These are phyloP conservation scores for Pleurotus tuber-regium DNA, from an alignment of 768 basidiomycete species.

Conservation along the genomic window DNA sequence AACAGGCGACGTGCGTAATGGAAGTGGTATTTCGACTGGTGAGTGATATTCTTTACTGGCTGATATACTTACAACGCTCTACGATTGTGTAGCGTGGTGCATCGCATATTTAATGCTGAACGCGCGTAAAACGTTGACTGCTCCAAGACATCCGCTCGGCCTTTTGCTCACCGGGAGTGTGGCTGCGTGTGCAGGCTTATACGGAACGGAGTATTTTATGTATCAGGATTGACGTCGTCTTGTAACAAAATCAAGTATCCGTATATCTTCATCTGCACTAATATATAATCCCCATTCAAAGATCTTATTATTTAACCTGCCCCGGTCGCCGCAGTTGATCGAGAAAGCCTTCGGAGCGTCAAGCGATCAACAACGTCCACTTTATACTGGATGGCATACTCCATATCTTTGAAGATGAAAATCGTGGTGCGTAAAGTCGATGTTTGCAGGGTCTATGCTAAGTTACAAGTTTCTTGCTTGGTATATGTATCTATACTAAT, in stretches of 20 bases:
- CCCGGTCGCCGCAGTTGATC: too few relatives aligned
- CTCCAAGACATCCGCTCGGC: constrained; percentile 12
- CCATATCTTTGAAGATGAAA: too few relatives aligned
- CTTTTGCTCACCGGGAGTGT: constrained; percentile 11
- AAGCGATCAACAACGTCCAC: too few relatives aligned
- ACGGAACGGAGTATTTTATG: constrained; percentile 16
- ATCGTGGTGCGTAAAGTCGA: too few relatives aligned
- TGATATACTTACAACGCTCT: too few relatives aligned
- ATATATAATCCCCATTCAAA: background rate
- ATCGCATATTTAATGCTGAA: constrained; percentile 13
- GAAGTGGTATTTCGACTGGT: constrained; percentile 15
- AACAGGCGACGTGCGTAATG: constrained; percentile 12
- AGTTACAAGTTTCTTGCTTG: too few relatives aligned
- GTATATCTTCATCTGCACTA: background rate
- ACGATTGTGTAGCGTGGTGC: constrained; percentile 10
- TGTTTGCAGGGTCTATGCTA: too few relatives aligned
- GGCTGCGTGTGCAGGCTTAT: constrained; percentile 11
- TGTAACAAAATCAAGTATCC: background rate
- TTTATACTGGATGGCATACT: too few relatives aligned
- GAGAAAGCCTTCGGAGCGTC: too few relatives aligned
- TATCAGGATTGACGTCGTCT: constrained; percentile 16
- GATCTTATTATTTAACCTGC: background rate
- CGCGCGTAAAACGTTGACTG: constrained; percentile 7
- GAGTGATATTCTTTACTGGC: background rate
- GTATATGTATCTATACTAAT: too few relatives aligned